Evolutionary conservation across 306 rosid genomes (phyloP).

Genomic region (Vigna radiata): DNA sequence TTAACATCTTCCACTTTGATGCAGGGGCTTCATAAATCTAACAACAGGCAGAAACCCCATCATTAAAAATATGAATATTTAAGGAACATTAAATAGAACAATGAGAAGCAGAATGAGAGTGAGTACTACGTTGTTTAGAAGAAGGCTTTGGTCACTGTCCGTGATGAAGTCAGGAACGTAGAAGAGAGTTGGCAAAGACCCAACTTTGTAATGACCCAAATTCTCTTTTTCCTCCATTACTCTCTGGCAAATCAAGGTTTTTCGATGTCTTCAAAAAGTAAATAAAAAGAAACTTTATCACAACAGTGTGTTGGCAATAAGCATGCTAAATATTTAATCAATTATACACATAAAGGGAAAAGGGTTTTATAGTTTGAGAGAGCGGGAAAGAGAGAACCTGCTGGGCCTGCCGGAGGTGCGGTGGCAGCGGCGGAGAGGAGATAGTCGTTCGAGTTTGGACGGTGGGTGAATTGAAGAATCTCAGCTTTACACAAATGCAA

Average conservation of each 20-base stretch:
- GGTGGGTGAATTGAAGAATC: not conserved
- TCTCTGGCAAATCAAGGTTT: conserved; percentile 50
- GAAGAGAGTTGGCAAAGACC: conserved; percentile 65
- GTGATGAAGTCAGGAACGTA: conserved; percentile 76
- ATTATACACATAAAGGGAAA: not conserved
- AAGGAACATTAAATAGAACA: not conserved
- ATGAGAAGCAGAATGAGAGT: conserved; percentile 9
- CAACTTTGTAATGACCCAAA: conserved; percentile 59
- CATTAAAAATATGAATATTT: not conserved
- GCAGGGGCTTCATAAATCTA: conserved; percentile 76
- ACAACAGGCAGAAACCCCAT: conserved; percentile 18
- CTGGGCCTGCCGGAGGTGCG: not conserved
- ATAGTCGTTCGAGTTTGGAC: not conserved
- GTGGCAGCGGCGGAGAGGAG: not conserved
- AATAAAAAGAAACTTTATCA: not conserved
- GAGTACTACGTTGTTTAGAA: conserved; percentile 63
- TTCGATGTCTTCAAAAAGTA: conserved; percentile 19
- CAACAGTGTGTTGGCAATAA: not conserved
- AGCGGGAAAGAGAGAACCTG: not conserved
- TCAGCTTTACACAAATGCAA: not conserved
- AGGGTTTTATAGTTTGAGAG: not conserved
- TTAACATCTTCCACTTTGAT: conserved; percentile 83
- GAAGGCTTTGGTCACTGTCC: conserved; percentile 53
- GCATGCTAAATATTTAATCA: not conserved
- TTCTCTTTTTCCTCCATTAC: conserved; percentile 56